Evolutionary conservation across 148 eudicot species (phyloP).

Genomic region (Camellia lanceoleosa): DNA sequence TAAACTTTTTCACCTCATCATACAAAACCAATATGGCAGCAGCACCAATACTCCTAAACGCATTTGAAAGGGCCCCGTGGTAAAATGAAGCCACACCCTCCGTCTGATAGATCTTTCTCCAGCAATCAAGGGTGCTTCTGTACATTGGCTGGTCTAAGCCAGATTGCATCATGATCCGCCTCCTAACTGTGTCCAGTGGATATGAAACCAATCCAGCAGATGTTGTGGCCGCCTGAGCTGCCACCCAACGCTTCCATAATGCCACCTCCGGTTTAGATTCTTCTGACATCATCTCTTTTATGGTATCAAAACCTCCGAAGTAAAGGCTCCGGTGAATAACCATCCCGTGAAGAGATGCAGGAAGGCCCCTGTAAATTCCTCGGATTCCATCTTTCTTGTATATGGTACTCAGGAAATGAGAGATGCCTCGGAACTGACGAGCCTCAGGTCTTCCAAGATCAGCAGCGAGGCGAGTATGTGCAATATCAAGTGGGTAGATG

Average conservation of each 20-base stretch:
- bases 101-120: constrained; percentile 68
- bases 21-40: constrained; percentile 93
- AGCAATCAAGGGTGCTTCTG: constrained; percentile 70
- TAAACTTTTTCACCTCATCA: constrained; percentile 82
- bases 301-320: constrained; percentile 92
- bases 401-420: constrained; percentile 65
- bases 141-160: constrained; percentile 71
- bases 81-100: constrained; percentile 82
- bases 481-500: constrained; percentile 92
- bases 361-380: constrained; percentile 87
- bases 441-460: constrained; percentile 61
- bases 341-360: constrained; percentile 98
- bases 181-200: constrained; percentile 86
- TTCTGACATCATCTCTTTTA: constrained; percentile 65
- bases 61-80: constrained; percentile 82
- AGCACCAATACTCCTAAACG: constrained; percentile 92
- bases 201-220: constrained; percentile 86
- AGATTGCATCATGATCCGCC: constrained; percentile 99
- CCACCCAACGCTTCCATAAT: constrained; percentile 92
- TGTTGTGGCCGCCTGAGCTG: constrained; percentile 85
- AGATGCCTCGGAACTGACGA: constrained; percentile 80
- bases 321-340: constrained; percentile 79
- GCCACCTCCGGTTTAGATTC: constrained; percentile 53
- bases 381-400: constrained; percentile 55
- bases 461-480: constrained; percentile 96